These are phyloP conservation scores for Rubus idaeus DNA, from an alignment of 306 rosid genomes.

Conservation along the genomic window DNA sequence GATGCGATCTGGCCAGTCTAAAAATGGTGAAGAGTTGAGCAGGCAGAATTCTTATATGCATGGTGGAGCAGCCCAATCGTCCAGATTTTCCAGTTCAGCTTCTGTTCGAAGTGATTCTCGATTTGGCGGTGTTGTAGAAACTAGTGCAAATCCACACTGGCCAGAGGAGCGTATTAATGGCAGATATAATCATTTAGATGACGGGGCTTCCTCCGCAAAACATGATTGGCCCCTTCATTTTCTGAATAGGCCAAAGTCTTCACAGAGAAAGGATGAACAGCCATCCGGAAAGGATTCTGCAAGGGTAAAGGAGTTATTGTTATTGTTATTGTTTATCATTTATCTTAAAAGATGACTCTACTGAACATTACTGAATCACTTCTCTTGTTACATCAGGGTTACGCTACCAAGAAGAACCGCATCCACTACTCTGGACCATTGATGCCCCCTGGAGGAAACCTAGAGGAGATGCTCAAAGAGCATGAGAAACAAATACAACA, in stretches of 20 bases:
- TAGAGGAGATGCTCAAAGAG: constrained; percentile 77
- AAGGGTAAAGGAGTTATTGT: constrained; percentile 41
- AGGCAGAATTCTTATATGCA: constrained; percentile 44
- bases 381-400: constrained; percentile 41
- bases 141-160: constrained; percentile 54
- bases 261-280: constrained; percentile 46
- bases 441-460: constrained; percentile 55
- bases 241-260: constrained; percentile 41
- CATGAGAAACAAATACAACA: constrained; percentile 74
- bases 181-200: constrained; percentile 44
- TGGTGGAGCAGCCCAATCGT: constrained; percentile 39
- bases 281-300: constrained; percentile 44
- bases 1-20: constrained; percentile 12
- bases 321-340: too few species aligned
- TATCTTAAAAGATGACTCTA: not conserved
- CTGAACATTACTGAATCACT: constrained; percentile 10
- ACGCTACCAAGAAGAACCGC: constrained; percentile 41
- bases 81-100: constrained; percentile 65
- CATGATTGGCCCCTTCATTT: constrained; percentile 48
- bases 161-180: constrained; percentile 42
- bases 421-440: constrained; percentile 73
- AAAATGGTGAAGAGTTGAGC: constrained; percentile 36
- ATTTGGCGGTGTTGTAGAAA: constrained; percentile 42
- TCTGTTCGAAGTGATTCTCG: constrained; percentile 48
- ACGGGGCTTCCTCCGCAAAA: constrained; percentile 38